phyloP scores from a whole-genome alignment of 257 asterid genomes.

The Cynanchum wilfordii region DNA sequence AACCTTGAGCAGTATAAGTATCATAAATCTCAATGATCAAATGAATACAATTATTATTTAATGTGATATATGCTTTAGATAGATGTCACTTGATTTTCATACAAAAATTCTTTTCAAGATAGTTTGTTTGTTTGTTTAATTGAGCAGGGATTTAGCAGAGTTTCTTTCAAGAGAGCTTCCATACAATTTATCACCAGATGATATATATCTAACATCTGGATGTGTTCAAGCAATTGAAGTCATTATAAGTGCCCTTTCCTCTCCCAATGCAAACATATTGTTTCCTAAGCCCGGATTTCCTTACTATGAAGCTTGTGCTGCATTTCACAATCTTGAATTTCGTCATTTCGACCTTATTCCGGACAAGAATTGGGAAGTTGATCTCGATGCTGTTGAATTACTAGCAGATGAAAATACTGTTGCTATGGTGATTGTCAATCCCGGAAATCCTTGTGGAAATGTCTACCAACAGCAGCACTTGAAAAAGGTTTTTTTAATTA shows the following conservation, averaged over 20 bases:
- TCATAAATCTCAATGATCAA: too few species aligned
- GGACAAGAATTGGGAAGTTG: conserved; percentile 73
- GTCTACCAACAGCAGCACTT: conserved; percentile 69
- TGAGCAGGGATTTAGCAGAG: conserved; percentile 70
- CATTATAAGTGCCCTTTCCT: conserved; percentile 50
- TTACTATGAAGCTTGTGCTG: conserved; percentile 59
- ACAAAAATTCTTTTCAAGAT: too few species aligned
- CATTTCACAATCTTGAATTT: conserved; percentile 42
- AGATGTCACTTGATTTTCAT: too few species aligned
- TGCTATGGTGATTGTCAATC: conserved; percentile 81
- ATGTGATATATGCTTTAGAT: too few species aligned
- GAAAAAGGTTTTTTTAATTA: conserved; percentile 44
- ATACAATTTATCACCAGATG: conserved; percentile 56
- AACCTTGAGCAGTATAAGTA: too few species aligned
- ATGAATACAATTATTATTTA: too few species aligned
- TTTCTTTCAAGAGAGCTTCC: conserved; percentile 76
- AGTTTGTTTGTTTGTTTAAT: neutral
- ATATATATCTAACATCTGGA: conserved; percentile 60
- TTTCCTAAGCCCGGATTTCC: conserved; percentile 87
- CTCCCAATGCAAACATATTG: conserved; percentile 70
- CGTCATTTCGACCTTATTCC: conserved; percentile 78
- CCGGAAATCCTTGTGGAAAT: conserved; percentile 96
- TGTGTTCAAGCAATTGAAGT: conserved; percentile 67
- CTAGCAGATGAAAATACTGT: conserved; percentile 68
- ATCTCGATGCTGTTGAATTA: conserved; percentile 64